Base-by-base conservation (phyloP, 495 filamentous ascomycete genomes). In the Pyrenopolyporus hunteri region DNA sequence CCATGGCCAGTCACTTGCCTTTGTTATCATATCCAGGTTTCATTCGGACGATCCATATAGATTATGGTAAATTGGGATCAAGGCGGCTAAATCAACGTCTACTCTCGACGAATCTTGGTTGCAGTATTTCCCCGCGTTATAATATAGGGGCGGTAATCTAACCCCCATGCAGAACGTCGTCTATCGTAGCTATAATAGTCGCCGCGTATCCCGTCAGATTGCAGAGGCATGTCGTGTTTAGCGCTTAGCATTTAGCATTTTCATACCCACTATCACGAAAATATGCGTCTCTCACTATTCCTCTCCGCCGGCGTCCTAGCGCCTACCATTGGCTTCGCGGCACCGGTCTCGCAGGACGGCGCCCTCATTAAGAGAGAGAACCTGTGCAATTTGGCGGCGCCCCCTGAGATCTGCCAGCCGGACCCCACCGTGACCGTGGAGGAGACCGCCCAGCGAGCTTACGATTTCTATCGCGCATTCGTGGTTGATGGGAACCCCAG, bases 391-490 rank as follows among this genome's bases (percentile, higher is more conserved):
- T 52, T 80, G 36, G 61, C 59, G 19, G 50, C 73, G 1, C 77
- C 77, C 3, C 77, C 77, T 5, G 57, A 63, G 45, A 67, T 78
- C 33, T 80, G 77, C 66, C 40, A 68, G 29, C 74, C 77, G 11
- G 63, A 78, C 46, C 20, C 67, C 4, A 63, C 71, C 8, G 58
- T 78, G n/a, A 74, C 74, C 8, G 67, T 76, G 20, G 77, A 78
- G 49, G 76, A 80, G 70, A 78, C 76, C 35, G 77, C 76, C 0
- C 58, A 63, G 51, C 61, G 76, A 39, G 77, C 77, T 13, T 80
- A 80, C 63, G 66, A 80, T 40, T 80, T 80, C 64, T 80, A 80
- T 47, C 77, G 77, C 42, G 76, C 76, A 1, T 80, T 80, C 37
- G 73, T 80, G 2, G 74, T 77, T 4, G 77, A 80, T 39, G 77